Base-by-base conservation (phyloP, 1,284 basidiomycete genomes). In the Rhodotorula sp. region DNA sequence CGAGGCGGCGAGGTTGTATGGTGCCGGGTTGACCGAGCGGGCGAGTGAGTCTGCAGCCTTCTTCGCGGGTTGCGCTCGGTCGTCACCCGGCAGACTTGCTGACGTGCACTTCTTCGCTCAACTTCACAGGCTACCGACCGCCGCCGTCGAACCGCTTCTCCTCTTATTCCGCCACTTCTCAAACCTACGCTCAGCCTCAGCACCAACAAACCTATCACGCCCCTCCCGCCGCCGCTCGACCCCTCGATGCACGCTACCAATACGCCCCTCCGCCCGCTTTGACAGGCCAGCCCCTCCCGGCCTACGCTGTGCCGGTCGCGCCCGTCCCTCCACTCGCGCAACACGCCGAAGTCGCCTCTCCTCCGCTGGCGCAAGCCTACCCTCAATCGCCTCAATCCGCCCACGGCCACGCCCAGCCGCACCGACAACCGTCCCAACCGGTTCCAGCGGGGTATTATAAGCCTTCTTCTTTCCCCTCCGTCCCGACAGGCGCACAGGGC, bases 1-100 rank as follows among this genome's bases (percentile, higher is more conserved):
- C 0, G 71, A 74, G 58, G 75, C 76, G 54, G 71, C 73, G 26
- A 64, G 73, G 55, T n/a, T 76, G 37, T 77, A 76, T 61, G 71
- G 74, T 7, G 68, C 68, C 6, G 71, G 71, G 1, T 52, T 76
- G 57, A 59, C 71, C 5, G 76, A 77, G 26, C 20, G 65, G 8
- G 56, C 34, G 4, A n/a, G 63, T 64, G 47, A 54, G 59, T 56
- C 26, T 7, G 4, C 0, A 13, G 47, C 24, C 9, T 22, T 26
- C 22, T 52, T 30, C 7, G 18, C 30, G n/a, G 16, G 30, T 47
- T 40, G 4, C 26, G 10, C 11, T 26, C 26, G 11, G 40, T 18
- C 50, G 34, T 37, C 34, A n/a, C 44, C 4, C 40, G 11, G n/a
- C 52, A 24, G 16, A 13, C 24, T 44, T 2, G 20, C 31, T 20